These are phyloP conservation scores for Xylaria sp. DNA, from an alignment of 2,329 filamentous ascomycete genomes.

Conservation along the genomic window DNA sequence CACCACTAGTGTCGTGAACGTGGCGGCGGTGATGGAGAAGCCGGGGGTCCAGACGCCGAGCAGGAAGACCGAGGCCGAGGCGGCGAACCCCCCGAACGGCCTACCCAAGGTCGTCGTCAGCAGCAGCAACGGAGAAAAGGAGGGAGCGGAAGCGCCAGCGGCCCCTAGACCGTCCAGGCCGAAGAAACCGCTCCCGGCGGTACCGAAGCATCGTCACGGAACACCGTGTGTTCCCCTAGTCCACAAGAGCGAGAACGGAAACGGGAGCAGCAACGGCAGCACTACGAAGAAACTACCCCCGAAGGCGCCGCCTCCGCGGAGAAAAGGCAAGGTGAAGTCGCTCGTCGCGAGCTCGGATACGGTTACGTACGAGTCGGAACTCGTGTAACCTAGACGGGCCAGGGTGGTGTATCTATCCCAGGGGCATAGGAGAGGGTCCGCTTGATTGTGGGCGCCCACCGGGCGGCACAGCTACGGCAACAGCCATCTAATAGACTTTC, in stretches of 20 bases:
- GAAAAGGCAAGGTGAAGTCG: constrained; percentile 46
- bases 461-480: no score
- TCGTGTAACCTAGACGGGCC: constrained; percentile 15
- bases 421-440: not conserved
- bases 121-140: constrained; percentile 17
- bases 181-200: constrained; percentile 55
- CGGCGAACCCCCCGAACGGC: not conserved
- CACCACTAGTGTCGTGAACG: constrained; percentile 73
- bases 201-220: constrained; percentile 61
- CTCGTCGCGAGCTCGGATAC: constrained; percentile 27
- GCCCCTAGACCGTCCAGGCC: constrained; percentile 35
- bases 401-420: not conserved
- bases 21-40: constrained; percentile 79
- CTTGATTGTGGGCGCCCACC: no score
- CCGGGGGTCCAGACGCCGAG: constrained; percentile 82
- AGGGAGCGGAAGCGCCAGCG: constrained; percentile 15
- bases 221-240: constrained; percentile 39
- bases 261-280: constrained; percentile 14
- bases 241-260: constrained; percentile 5
- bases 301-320: constrained; percentile 43
- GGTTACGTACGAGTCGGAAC: constrained; percentile 23
- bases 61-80: constrained; percentile 45
- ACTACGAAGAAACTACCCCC: constrained; percentile 38
- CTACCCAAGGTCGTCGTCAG: constrained; percentile 4
- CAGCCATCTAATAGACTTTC: not conserved